Percentiles rank a stretch among this genome's conserved stretches.
phyloP scores from a whole-genome alignment of 257 asterid genomes.

The Forsythia suspensa region DNA sequence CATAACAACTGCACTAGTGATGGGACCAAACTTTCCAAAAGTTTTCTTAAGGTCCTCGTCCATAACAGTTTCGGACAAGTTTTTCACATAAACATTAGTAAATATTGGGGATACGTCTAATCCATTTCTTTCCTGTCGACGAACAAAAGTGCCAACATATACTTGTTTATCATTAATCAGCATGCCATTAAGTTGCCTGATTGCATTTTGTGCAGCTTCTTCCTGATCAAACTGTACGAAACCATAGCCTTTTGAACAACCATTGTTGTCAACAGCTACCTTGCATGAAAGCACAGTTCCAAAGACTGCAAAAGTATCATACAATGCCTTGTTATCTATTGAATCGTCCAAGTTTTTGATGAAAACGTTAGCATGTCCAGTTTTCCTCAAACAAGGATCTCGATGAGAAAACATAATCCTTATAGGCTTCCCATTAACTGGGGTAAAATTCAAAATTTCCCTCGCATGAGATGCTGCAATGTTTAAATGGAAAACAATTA shows the following conservation, averaged over 20 bases:
- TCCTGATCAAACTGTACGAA: conserved; percentile 80
- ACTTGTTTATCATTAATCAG: conserved; percentile 75
- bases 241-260: conserved; percentile 69
- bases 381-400: conserved; percentile 75
- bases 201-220: conserved; percentile 68
- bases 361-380: conserved; percentile 69
- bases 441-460: conserved; percentile 65
- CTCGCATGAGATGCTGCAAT: conserved; percentile 69
- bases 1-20: conserved; percentile 75
- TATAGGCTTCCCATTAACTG: conserved; percentile 65
- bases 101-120: conserved; percentile 40
- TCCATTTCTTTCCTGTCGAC: conserved; percentile 60
- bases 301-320: conserved; percentile 65
- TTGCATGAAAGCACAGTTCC: conserved; percentile 85
- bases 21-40: conserved; percentile 57
- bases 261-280: conserved; percentile 59
- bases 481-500: conserved; percentile 6
- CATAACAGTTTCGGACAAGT: conserved; percentile 41
- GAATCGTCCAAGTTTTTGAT: conserved; percentile 70
- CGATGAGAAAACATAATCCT: conserved; percentile 85
- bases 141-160: conserved; percentile 66
- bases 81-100: conserved; percentile 74
- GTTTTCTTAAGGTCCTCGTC: conserved; percentile 49
- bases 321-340: conserved; percentile 65
- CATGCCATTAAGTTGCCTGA: conserved; percentile 64